These are phyloP conservation scores for Alternaria sp. DNA, from an alignment of 2,329 filamentous ascomycete genomes.

Conservation along the genomic window DNA sequence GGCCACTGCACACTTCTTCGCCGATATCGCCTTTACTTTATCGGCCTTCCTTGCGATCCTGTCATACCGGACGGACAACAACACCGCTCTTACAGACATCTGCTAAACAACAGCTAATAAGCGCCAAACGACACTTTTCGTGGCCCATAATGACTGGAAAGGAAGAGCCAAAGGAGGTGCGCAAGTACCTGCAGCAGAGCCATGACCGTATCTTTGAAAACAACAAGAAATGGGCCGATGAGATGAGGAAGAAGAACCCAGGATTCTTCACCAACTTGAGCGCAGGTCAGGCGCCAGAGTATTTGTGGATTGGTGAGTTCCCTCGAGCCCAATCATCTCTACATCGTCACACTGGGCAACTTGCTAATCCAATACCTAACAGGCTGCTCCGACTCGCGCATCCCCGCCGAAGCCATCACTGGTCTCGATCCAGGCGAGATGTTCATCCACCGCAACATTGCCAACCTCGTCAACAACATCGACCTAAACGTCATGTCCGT, in stretches of 20 bases:
- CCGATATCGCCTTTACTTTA: slow-evolving; percentile 5
- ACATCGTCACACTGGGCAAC: not conserved
- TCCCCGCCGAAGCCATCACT: slow-evolving; percentile 54
- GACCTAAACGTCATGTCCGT: slow-evolving; percentile 55
- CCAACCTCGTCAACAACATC: slow-evolving; percentile 52
- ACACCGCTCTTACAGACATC: slow-evolving; percentile 8
- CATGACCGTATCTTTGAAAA: slow-evolving; percentile 74
- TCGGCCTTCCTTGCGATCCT: slow-evolving; percentile 9
- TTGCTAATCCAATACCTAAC: slow-evolving; percentile 1
- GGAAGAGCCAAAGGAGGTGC: slow-evolving; percentile 37
- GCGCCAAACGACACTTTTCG: slow-evolving; percentile 17
- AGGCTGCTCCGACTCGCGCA: slow-evolving; percentile 53
- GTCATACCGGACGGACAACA: slow-evolving; percentile 8
- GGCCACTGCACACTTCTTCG: slow-evolving; percentile 8
- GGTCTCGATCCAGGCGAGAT: slow-evolving; percentile 49
- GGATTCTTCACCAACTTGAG: slow-evolving; percentile 71
- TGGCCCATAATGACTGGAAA: slow-evolving; percentile 35
- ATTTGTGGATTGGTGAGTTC: slow-evolving; percentile 61
- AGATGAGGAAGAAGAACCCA: slow-evolving; percentile 67
- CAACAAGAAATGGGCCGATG: slow-evolving; percentile 71
- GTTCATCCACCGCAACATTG: slow-evolving; percentile 50
- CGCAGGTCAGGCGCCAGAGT: slow-evolving; percentile 72
- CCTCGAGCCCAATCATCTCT: not conserved
- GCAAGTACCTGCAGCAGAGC: slow-evolving; percentile 66
- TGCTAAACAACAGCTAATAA: slow-evolving; percentile 2